Conservation (phyloP, 2,329 filamentous ascomycete genomes). For the Alternaria sp. region DNA sequence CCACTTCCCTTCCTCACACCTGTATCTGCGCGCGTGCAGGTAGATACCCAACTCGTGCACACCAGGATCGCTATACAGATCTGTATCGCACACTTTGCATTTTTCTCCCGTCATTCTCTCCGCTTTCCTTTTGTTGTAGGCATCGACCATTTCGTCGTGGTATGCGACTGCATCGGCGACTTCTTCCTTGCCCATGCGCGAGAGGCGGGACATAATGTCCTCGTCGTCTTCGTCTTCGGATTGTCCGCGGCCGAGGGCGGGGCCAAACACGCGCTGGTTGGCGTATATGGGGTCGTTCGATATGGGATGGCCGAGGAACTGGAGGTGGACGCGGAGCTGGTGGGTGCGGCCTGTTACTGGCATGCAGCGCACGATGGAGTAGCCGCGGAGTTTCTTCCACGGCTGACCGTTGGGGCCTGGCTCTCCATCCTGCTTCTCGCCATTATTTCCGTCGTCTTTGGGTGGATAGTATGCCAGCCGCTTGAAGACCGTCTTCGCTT, state of each 20-base stretch:
- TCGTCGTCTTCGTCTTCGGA: slow-evolving; percentile 77
- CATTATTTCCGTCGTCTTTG: slow-evolving; percentile 28
- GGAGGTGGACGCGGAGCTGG: slow-evolving; percentile 91
- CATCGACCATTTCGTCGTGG: slow-evolving; percentile 89
- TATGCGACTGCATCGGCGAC: slow-evolving; percentile 90
- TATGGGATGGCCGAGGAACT: slow-evolving; percentile 93
- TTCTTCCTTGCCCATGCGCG: slow-evolving; percentile 92
- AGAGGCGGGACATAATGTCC: slow-evolving; percentile 84
- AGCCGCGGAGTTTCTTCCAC: slow-evolving; percentile 70
- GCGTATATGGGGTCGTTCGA: slow-evolving; percentile 98
- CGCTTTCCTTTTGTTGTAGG: slow-evolving; percentile 87
- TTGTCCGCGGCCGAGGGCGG: slow-evolving; percentile 74
- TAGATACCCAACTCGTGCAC: slow-evolving; percentile 90
- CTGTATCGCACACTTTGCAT: slow-evolving; percentile 83
- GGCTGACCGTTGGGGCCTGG: slow-evolving; percentile 46
- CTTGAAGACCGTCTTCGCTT: slow-evolving; percentile 89
- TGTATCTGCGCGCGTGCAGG: slow-evolving; percentile 89
- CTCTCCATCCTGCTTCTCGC: slow-evolving; percentile 23
- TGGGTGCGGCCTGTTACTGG: slow-evolving; percentile 94
- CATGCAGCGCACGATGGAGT: slow-evolving; percentile 92
- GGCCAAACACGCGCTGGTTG: slow-evolving; percentile 90
- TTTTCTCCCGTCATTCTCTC: slow-evolving; percentile 89
- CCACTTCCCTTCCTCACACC: slow-evolving; percentile 83
- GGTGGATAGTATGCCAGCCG: slow-evolving; percentile 89
- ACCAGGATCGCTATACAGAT: slow-evolving; percentile 91